Evolutionary conservation across 306 rosid genomes (phyloP), one percentile per base, ranked within the genome.

Genomic region (Rosa multiflora): DNA sequence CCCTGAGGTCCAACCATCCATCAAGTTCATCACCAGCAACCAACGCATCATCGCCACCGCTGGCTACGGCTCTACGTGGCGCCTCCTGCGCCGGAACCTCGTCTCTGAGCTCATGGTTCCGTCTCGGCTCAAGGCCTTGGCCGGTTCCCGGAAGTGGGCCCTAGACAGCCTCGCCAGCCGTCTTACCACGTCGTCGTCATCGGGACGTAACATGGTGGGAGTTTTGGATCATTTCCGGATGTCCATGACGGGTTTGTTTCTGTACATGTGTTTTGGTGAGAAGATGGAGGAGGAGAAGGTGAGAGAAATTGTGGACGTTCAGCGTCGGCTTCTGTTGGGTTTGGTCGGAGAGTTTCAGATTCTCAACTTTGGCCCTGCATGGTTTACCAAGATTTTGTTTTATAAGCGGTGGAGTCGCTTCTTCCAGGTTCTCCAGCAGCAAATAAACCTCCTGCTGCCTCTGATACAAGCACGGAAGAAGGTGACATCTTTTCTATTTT

Each of bases 41-140:
- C 78, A 79, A 46, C 78, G 43, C 69, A 66, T 10, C 61, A 66
- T 74, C 75, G 56, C 48, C 75, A 40, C 74, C 21, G 59, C 83
- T 53, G 1, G 21, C 58, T 44, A 44, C 68, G 83, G 88, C 47
- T n/a, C 79, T 56, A 67, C 74, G 3, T 80, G 79, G 83, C 83
- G 83, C 37, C 48, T 55, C 69, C 74, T 80, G 39, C 83, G 83
- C 69, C 79, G 83, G 35, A 80, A 80, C 74, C 74, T 80, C 51
- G 43, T 67, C 15, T 51, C 79, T 58, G 75, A 80, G 55, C 53
- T 74, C 69, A 68, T 80, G 48, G 43, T 64, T 68, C 83, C 74
- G n/a, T 67, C 61, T 18, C 74, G 79, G 37, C 29, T 67, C 68
- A 66, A 43, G 40, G 61, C 75, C 39, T 74, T n/a, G 26, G 23